Evolutionary conservation across 2,329 filamentous ascomycete species (phyloP), one percentile per base, ranked within the genome.

Genomic region (Aspergillus sp.): DNA sequence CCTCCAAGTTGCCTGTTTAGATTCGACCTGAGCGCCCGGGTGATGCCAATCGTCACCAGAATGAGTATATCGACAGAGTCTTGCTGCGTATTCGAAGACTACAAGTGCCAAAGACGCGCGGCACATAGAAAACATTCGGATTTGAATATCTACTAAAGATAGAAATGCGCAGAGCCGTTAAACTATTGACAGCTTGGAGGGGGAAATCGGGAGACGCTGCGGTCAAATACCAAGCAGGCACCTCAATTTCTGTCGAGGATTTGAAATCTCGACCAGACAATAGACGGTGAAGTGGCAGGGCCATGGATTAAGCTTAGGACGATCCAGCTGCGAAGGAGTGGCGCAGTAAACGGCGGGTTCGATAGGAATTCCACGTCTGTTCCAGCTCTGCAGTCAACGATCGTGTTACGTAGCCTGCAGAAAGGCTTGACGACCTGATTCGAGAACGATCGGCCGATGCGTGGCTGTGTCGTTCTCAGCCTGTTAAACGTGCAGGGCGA

Each of bases 191-290:
- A 7, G 6, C 23, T 48, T 48, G 11, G 21, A n/a, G 48, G 4
- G 17, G 33, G 6, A 6, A 35, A 27, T 17, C 4, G 14, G 14
- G 25, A 25, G 25, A 55, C 15, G 17, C 56, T 57, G 50, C 56
- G 50, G 50, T 54, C 25, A 41, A 57, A 57, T 37, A 54, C 56
- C 56, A 57, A 57, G 56, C 56, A 57, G 56, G 56, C 56, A 57
- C 31, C 50, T 31, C 48, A 14, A 45, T 57, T 57, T 50, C 44
- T 48, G 27, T 11, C 39, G 14, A 27, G 14, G 8, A 48, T 33
- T 15, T 7, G 27, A 21, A 21, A 35, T 37, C 12, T 11, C 17
- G 44, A 31, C 35, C 25, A 40, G 51, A 33, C 31, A 45, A 53
- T 25, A 21, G 9, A 43, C 9, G 6, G 17, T 37, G 17, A 15